A percentile compares a stretch with the other conserved stretches of the same genome.
These are phyloP conservation scores for Trichoderma erinaceum DNA, from an alignment of 495 filamentous ascomycete species.

Conservation along the genomic window DNA sequence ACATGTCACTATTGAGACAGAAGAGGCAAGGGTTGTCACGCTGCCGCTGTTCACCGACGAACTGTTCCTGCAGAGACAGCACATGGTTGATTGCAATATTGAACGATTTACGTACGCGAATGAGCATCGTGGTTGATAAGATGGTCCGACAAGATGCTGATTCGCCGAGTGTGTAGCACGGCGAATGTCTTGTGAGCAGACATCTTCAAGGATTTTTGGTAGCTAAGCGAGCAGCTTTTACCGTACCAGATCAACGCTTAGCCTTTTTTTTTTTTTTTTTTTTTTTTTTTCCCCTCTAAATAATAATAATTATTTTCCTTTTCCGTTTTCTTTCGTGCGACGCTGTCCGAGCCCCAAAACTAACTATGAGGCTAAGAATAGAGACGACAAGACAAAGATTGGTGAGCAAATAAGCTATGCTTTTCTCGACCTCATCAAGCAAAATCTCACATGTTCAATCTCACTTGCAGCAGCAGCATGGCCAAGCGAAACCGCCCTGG, in stretches of 20 bases:
- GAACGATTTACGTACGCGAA: conserved; percentile 7
- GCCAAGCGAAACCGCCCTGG: not conserved
- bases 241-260: not conserved
- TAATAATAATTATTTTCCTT: too few relatives aligned
- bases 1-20: not conserved
- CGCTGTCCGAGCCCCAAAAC: too few relatives aligned
- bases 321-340: not conserved
- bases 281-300: too few relatives aligned
- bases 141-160: not conserved
- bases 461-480: not conserved
- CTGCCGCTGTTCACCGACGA: not conserved
- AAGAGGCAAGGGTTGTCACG: not conserved
- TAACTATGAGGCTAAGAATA: not conserved
- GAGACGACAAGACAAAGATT: not conserved
- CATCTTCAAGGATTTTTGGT: not conserved
- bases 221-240: not conserved
- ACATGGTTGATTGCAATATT: not conserved
- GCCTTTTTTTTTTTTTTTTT: not conserved
- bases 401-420: conserved; percentile 4
- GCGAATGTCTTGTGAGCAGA: not conserved
- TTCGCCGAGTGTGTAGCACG: not conserved
- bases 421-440: not conserved
- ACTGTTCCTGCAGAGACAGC: conserved; percentile 8
- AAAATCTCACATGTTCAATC: conserved; percentile 7
- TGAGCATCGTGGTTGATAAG: not conserved